Conservation (phyloP, 192 early-diverging fungal species). For the Backusella macrospora region DNA sequence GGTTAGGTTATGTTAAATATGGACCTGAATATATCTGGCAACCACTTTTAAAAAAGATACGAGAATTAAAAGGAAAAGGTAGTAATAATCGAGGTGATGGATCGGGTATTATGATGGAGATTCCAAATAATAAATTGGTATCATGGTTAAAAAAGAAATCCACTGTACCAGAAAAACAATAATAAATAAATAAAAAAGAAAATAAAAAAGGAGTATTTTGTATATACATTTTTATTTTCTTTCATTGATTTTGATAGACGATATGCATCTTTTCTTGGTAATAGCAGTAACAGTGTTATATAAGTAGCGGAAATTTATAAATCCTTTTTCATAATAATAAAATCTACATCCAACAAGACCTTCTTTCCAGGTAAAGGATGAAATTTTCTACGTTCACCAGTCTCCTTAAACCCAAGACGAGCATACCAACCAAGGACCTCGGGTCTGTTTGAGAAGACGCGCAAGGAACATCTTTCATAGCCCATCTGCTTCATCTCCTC, state of each 20-base stretch:
- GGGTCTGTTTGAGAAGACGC: slow-evolving; percentile 6
- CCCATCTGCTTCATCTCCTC: background rate
- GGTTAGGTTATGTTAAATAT: slow-evolving; percentile 58
- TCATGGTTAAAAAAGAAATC: slow-evolving; percentile 7
- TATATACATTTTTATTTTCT: background rate
- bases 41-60: slow-evolving; percentile 30
- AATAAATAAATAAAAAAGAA: background rate
- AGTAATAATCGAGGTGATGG: background rate
- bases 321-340: slow-evolving; percentile 14
- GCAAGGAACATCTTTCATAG: background rate
- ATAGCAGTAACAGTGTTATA: too few species aligned
- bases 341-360: background rate
- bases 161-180: background rate
- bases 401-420: slow-evolving; percentile 7
- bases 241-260: too few species aligned
- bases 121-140: slow-evolving; percentile 2
- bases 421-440: slow-evolving; percentile 6
- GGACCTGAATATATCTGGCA: slow-evolving; percentile 49
- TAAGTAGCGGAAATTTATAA: background rate
- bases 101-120: slow-evolving; percentile 15
- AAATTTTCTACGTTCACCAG: slow-evolving; percentile 12
- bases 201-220: background rate
- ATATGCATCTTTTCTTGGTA: too few species aligned
- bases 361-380: background rate
- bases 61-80: background rate